Evolutionary conservation across 345 rosid genomes (phyloP).

Genomic region (Turnera subulata): DNA sequence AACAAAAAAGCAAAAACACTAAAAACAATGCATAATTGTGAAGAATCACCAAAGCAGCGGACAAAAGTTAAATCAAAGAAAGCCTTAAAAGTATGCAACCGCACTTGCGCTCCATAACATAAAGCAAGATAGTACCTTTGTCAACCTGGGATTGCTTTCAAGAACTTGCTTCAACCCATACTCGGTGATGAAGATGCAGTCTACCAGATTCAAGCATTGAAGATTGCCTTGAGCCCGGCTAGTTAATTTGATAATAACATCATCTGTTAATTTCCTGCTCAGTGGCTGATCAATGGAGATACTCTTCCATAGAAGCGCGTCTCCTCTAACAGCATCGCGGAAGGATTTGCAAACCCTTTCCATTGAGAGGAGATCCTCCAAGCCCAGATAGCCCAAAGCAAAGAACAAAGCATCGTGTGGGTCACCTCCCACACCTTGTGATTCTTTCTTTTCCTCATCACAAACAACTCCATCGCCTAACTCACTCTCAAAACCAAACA

Average conservation of each 20-base stretch:
- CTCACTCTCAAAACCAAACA: background rate
- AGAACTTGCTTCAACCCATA: slow-evolving; percentile 22
- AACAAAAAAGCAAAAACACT: too few species aligned
- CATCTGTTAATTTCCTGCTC: slow-evolving; percentile 14
- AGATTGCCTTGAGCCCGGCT: slow-evolving; percentile 20
- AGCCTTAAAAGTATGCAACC: too few species aligned
- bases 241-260: slow-evolving; percentile 8
- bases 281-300: slow-evolving; percentile 12
- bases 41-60: too few species aligned
- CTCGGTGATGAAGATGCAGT: slow-evolving; percentile 11
- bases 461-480: background rate
- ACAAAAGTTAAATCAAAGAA: too few species aligned
- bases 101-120: background rate
- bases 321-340: slow-evolving; percentile 13
- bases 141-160: slow-evolving; percentile 16
- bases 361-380: slow-evolving; percentile 9
- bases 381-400: slow-evolving; percentile 12
- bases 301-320: slow-evolving; percentile 18
- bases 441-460: background rate
- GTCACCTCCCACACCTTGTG: slow-evolving; percentile 13
- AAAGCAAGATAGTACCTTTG: slow-evolving; percentile 1
- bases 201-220: slow-evolving; percentile 15
- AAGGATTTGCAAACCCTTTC: slow-evolving; percentile 19
- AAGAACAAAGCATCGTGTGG: slow-evolving; percentile 19
- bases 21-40: too few species aligned